A percentile compares a stretch with the other conserved stretches of the same genome.
phyloP scores from a whole-genome alignment of 2,329 filamentous ascomycete species.

The Calonectria leucothoes region DNA sequence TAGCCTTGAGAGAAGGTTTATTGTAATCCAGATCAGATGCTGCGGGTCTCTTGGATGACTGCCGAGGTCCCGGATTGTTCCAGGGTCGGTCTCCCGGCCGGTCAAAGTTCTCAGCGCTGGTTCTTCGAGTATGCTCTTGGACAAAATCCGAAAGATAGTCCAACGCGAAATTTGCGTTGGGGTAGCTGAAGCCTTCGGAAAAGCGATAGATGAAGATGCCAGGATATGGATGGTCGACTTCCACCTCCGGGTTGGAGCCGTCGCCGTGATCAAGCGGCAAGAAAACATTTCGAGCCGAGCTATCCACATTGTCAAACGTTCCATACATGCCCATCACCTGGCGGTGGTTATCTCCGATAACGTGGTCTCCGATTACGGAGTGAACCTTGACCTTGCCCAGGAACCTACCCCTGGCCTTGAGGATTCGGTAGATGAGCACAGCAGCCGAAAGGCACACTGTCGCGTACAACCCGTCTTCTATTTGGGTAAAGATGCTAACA shows the following conservation, averaged over 20 bases:
- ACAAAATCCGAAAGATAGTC: slow-evolving; percentile 80
- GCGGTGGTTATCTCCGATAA: slow-evolving; percentile 70
- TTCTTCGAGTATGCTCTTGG: slow-evolving; percentile 79
- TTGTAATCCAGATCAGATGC: slow-evolving; percentile 51
- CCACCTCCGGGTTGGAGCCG: slow-evolving; percentile 87
- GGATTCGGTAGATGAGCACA: slow-evolving; percentile 83
- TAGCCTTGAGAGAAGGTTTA: slow-evolving; percentile 81
- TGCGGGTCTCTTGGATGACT: slow-evolving; percentile 55
- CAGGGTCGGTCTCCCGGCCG: slow-evolving; percentile 85
- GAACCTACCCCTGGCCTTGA: slow-evolving; percentile 86
- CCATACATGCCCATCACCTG: slow-evolving; percentile 65
- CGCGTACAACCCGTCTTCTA: slow-evolving; percentile 93
- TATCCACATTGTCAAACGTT: slow-evolving; percentile 61
- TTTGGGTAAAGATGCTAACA: slow-evolving; percentile 87
- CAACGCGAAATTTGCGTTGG: slow-evolving; percentile 90
- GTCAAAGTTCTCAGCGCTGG: slow-evolving; percentile 74
- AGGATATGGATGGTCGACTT: slow-evolving; percentile 84
- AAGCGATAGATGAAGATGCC: slow-evolving; percentile 97
- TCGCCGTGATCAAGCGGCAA: slow-evolving; percentile 89
- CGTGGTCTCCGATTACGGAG: slow-evolving; percentile 82
- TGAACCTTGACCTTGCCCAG: slow-evolving; percentile 77
- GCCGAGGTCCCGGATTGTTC: slow-evolving; percentile 86
- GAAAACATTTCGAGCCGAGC: slow-evolving; percentile 80
- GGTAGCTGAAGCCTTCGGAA: slow-evolving; percentile 95
- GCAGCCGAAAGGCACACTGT: slow-evolving; percentile 83